Base-by-base conservation (phyloP, 75 land plant species). In the Cupressus sempervirens region DNA sequence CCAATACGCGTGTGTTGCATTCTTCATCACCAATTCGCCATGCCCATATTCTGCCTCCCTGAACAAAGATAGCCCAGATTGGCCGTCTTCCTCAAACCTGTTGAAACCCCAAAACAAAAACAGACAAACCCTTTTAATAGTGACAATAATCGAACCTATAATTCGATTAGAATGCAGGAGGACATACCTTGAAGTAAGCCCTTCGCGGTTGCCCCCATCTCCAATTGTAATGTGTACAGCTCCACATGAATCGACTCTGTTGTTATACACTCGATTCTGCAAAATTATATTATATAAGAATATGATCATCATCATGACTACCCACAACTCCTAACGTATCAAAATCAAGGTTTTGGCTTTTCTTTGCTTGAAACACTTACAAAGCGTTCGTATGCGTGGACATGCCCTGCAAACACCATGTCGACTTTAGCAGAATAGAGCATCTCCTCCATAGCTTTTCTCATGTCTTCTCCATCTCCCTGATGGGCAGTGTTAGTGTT, bases 361-460 rank as follows among this genome's bases (percentile, higher is more conserved):
- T 14, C 1, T 56, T 56, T 18, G 62, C 4, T 56, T 54, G 80
- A 13, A 62, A 45, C 68, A 82, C 91, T 89, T 91, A 96, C 95
- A 83, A 91, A 91, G 76, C 97, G 94, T 77, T 96, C 99, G 65
- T 96, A 96, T 18, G 99, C 99, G 87, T 96, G 99, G 6, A 96
- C 97, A 82, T 97, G 99, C 0, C 99, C 97, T 26, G 91, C 94
- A 84, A 97, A 89, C 3, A 97, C 82, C 26, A 91, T 76, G 77
- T 96, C 97, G 1, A 91, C 91, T 10, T 91, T 90, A 54, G 90
- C 93, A 12, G 84, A 65, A 38, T 91, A 89, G 2, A 96, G 88
- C 68, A 95, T 16, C 3, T 52, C 43, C 87, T 96, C 99, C 92
- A 96, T 90, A 34, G 88, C 62, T 23, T 82, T 74, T 91, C 89